Conservation (phyloP, 768 basidiomycete genomes). For the Mycena rebaudengoi region DNA sequence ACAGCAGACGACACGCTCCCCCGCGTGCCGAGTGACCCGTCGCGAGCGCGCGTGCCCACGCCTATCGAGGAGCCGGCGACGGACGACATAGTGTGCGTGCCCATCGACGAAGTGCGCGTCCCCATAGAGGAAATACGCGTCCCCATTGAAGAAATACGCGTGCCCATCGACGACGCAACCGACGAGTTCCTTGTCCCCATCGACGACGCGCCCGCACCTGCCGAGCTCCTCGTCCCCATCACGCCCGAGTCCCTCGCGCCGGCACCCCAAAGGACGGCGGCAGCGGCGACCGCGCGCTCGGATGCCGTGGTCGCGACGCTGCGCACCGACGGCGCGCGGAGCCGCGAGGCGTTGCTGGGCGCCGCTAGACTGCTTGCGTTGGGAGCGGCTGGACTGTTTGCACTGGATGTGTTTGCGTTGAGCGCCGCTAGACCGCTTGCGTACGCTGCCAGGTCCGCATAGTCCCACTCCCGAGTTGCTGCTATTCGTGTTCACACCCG, state of each 20-base stretch:
- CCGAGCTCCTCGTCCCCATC: constrained; percentile 30
- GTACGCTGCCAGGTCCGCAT: too few species aligned
- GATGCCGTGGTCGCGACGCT: constrained; percentile 23
- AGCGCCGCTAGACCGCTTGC: too few species aligned
- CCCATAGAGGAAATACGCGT: constrained; percentile 42
- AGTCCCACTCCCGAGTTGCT: too few species aligned
- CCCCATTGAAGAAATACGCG: constrained; percentile 38
- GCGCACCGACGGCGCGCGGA: constrained; percentile 20
- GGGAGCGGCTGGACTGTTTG: too few species aligned
- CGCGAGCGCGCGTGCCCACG: too few species aligned
- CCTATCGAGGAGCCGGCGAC: too few species aligned
- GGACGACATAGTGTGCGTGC: constrained; percentile 34
- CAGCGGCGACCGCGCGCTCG: constrained; percentile 20
- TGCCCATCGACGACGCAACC: constrained; percentile 36
- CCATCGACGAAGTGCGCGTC: constrained; percentile 28
- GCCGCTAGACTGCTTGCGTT: too few species aligned
- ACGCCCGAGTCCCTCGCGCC: too few species aligned
- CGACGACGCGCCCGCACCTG: constrained; percentile 48
- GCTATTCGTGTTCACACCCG: constrained; percentile 11
- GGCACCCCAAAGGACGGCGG: constrained; percentile 24
- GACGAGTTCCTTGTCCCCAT: constrained; percentile 48
- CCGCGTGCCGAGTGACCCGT: constrained; percentile 36
- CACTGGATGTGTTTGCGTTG: too few species aligned
- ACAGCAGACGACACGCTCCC: constrained; percentile 25
- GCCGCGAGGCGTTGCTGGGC: too few species aligned